These are phyloP conservation scores for Sarocladium kiliense DNA, from an alignment of 2,329 filamentous ascomycete genomes.

Conservation along the genomic window DNA sequence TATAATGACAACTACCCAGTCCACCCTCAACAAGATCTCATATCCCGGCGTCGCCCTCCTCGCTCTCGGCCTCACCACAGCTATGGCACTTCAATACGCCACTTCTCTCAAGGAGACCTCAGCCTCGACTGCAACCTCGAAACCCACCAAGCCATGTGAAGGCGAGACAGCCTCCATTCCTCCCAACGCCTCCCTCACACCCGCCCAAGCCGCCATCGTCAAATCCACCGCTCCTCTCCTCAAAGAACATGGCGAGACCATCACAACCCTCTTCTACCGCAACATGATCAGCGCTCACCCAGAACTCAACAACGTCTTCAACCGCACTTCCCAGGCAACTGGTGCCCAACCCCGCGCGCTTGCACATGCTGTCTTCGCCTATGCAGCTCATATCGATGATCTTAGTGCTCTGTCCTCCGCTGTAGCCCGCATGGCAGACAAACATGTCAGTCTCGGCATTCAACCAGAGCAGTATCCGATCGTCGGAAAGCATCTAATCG, in stretches of 20 bases:
- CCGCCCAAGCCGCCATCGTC: slow-evolving; percentile 63
- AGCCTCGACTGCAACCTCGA: background rate
- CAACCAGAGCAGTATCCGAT: slow-evolving; percentile 64
- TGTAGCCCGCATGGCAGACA: slow-evolving; percentile 68
- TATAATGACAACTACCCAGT: background rate
- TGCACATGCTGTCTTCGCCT: slow-evolving; percentile 64
- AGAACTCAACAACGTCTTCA: slow-evolving; percentile 65
- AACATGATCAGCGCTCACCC: slow-evolving; percentile 62
- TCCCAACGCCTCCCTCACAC: slow-evolving; percentile 39
- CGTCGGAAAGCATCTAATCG: slow-evolving; percentile 63
- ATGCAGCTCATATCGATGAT: slow-evolving; percentile 68
- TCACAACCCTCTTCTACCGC: slow-evolving; percentile 69
- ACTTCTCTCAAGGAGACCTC: background rate
- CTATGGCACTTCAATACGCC: background rate
- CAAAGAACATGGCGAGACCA: slow-evolving; percentile 59
- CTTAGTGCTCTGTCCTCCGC: slow-evolving; percentile 51
- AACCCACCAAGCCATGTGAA: background rate
- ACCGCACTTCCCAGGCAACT: slow-evolving; percentile 61
- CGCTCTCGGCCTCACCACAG: background rate
- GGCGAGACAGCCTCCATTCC: background rate
- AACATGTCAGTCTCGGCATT: slow-evolving; percentile 69
- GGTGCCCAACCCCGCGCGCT: slow-evolving; percentile 67
- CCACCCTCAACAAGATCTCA: slow-evolving; percentile 4
- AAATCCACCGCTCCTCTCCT: slow-evolving; percentile 73
- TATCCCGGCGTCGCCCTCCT: background rate